phyloP scores from a whole-genome alignment of 768 basidiomycete genomes.

The Boletus edulis region DNA sequence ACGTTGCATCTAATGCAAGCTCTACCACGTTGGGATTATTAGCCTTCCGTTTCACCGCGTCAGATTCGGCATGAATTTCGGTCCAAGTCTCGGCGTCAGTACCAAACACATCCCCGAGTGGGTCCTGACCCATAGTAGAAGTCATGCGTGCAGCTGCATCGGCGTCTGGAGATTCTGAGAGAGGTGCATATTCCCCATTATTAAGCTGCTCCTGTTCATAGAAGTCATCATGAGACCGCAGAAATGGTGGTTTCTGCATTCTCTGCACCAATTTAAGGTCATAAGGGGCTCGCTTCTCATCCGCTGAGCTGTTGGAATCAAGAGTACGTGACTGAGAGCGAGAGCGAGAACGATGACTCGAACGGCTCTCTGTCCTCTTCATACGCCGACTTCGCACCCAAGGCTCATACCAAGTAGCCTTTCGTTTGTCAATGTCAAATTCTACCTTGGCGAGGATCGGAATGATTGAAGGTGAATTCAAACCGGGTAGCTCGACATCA shows the following conservation, averaged over 20 bases:
- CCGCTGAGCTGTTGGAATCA: constrained; percentile 21
- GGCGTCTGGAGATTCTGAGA: constrained; percentile 25
- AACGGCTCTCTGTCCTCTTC: constrained; percentile 50
- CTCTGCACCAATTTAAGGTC: constrained; percentile 51
- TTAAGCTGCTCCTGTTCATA: constrained; percentile 30
- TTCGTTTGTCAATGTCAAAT: constrained; percentile 84
- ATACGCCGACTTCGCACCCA: constrained; percentile 69
- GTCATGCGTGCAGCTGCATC: constrained; percentile 40
- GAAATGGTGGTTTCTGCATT: constrained; percentile 40
- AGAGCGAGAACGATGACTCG: constrained; percentile 27
- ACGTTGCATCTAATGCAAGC: constrained; percentile 48
- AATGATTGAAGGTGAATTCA: constrained; percentile 60
- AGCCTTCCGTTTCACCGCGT: constrained; percentile 22
- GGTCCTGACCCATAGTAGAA: constrained; percentile 41
- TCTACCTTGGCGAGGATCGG: constrained; percentile 93
- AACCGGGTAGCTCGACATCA: constrained; percentile 64
- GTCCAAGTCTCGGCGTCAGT: constrained; percentile 64
- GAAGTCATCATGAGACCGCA: constrained; percentile 24
- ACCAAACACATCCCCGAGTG: constrained; percentile 61
- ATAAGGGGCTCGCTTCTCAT: constrained; percentile 40
- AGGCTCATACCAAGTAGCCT: constrained; percentile 83
- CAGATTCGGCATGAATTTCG: constrained; percentile 44
- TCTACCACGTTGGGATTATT: constrained; percentile 46
- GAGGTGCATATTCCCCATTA: constrained; percentile 26
- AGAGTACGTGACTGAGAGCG: constrained; percentile 20